phyloP scores from a whole-genome alignment of 257 asterid species.

The Jasminum sambac region DNA sequence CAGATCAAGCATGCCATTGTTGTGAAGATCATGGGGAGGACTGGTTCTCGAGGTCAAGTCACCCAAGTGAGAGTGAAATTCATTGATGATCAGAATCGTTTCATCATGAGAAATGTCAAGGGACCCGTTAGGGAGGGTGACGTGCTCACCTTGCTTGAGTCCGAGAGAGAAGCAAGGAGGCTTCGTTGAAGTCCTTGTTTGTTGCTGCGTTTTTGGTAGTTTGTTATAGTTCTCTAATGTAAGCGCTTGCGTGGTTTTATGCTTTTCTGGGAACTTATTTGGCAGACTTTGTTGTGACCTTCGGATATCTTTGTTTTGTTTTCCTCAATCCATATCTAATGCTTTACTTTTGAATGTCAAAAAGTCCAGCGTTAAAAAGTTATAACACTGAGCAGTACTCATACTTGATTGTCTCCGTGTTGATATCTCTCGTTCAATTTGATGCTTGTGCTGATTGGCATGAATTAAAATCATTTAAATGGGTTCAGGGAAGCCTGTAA shows the following conservation, averaged over 20 bases:
- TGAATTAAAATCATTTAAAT: too few species aligned
- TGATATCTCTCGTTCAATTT: not conserved
- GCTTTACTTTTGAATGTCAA: not conserved
- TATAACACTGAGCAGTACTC: too few species aligned
- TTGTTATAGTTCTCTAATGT: not conserved
- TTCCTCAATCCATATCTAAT: constrained; percentile 16
- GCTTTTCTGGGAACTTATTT: not conserved
- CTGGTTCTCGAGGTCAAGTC: constrained; percentile 45
- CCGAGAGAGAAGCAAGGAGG: constrained; percentile 50
- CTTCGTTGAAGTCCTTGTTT: constrained; percentile 26
- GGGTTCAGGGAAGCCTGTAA: too few species aligned
- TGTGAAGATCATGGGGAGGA: constrained; percentile 43
- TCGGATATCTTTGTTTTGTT: not conserved
- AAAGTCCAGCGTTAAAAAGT: too few species aligned
- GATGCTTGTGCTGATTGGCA: not conserved
- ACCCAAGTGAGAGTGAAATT: constrained; percentile 48
- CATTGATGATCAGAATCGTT: constrained; percentile 39
- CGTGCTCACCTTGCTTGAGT: constrained; percentile 41
- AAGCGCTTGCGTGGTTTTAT: not conserved
- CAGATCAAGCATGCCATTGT: constrained; percentile 48
- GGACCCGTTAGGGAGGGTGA: constrained; percentile 50
- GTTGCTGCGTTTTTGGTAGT: not conserved
- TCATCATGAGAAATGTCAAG: constrained; percentile 48
- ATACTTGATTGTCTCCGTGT: not conserved
- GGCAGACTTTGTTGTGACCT: constrained; percentile 11